A percentile compares a stretch with the other conserved stretches of the same genome.
Conservation (phyloP, 176 grass and related monocot genomes). For the Oryza longistaminata region DNA sequence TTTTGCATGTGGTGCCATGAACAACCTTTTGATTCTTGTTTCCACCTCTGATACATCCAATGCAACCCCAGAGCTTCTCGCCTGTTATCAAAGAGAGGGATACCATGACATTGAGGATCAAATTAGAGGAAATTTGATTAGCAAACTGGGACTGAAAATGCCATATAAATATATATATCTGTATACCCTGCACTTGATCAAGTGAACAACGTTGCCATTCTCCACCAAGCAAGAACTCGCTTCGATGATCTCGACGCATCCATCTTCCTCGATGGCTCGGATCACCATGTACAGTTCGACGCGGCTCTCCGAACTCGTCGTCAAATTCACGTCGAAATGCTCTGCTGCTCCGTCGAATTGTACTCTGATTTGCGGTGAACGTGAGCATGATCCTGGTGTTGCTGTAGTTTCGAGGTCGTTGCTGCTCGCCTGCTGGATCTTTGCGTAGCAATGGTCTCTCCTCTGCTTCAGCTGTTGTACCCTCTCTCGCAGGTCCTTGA, state of each 20-base stretch:
- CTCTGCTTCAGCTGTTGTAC: slow-evolving; percentile 37
- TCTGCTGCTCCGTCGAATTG: neutral
- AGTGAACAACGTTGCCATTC: neutral
- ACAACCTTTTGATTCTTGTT: slow-evolving; percentile 4
- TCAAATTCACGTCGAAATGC: slow-evolving; percentile 27
- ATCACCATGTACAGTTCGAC: slow-evolving; percentile 18
- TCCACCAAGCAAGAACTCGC: slow-evolving; percentile 13
- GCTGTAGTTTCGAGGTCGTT: neutral
- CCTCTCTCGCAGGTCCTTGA: slow-evolving; percentile 34
- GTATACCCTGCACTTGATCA: slow-evolving; percentile 34
- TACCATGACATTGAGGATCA: neutral
- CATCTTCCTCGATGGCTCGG: neutral
- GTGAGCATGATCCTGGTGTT: neutral
- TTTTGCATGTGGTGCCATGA: neutral
- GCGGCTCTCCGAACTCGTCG: neutral
- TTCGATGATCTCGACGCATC: slow-evolving; percentile 7
- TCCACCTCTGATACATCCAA: slow-evolving; percentile 19
- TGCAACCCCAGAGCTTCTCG: neutral
- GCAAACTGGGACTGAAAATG: neutral
- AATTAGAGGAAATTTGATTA: neutral
- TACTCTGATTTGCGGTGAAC: neutral
- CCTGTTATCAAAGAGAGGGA: neutral
- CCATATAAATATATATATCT: too few relatives aligned
- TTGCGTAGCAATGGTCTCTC: slow-evolving; percentile 22
- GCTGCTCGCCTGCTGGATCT: neutral